Conservation (phyloP, 345 rosid genomes). For the Rhizophora apiculata region DNA sequence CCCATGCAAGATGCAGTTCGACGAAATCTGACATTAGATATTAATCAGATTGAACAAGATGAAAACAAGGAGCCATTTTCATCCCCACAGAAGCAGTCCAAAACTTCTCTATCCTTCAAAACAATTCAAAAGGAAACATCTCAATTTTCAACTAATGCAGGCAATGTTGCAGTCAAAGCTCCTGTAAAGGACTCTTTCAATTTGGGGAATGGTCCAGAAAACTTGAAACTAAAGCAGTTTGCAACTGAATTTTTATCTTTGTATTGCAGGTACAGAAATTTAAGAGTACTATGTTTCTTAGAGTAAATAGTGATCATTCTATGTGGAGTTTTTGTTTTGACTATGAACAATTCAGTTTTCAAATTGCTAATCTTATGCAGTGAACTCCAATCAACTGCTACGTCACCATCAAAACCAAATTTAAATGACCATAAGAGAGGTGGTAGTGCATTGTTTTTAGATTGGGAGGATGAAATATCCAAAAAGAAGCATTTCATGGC, state of each 20-base stretch:
- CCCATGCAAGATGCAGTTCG: constrained; percentile 42
- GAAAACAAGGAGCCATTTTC: constrained; percentile 26
- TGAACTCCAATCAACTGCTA: constrained; percentile 51
- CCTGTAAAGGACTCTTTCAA: constrained; percentile 22
- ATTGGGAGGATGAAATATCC: constrained; percentile 34
- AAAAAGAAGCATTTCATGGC: constrained; percentile 50
- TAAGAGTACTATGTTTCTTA: not conserved
- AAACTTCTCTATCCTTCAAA: constrained; percentile 26
- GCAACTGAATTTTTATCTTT: constrained; percentile 79
- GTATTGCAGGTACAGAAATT: constrained; percentile 69
- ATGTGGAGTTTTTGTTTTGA: constrained; percentile 5
- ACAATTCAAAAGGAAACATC: constrained; percentile 30
- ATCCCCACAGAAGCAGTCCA: constrained; percentile 20
- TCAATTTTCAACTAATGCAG: constrained; percentile 37
- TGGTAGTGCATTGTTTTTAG: constrained; percentile 39
- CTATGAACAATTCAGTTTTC: constrained; percentile 1
- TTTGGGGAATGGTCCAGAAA: constrained; percentile 32
- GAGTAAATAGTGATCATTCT: not conserved
- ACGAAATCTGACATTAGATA: constrained; percentile 45
- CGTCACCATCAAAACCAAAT: constrained; percentile 40
- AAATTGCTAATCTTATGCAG: constrained; percentile 34
- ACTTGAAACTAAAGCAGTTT: constrained; percentile 62
- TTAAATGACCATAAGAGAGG: constrained; percentile 52
- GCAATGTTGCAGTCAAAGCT: constrained; percentile 26
- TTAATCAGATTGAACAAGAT: constrained; percentile 25